Conservation (phyloP, 2,329 filamentous ascomycete genomes). For the Colletotrichum noveboracense region DNA sequence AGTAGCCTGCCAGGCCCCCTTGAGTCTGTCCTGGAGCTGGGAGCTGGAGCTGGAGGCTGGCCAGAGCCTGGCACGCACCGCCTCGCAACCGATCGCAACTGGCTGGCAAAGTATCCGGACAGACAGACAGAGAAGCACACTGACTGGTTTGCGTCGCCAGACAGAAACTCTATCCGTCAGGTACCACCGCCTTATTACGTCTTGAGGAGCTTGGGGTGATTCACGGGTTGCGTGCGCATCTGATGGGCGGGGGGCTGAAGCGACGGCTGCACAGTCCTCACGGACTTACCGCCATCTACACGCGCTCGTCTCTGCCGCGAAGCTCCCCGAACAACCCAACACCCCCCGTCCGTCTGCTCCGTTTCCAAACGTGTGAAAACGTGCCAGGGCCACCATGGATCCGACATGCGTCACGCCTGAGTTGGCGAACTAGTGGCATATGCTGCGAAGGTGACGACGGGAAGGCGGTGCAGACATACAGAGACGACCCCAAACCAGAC, state of each 20-base stretch:
- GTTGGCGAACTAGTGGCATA: background rate
- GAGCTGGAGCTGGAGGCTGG: background rate
- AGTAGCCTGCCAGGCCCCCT: background rate
- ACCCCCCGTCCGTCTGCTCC: background rate
- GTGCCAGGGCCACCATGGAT: background rate
- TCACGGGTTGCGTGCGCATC: background rate
- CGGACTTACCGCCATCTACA: conserved; percentile 3
- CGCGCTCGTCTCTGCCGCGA: background rate
- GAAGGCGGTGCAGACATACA: background rate
- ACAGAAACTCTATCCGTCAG: background rate
- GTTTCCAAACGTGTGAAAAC: background rate
- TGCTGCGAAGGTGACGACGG: background rate
- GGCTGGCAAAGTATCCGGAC: background rate
- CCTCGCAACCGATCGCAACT: background rate
- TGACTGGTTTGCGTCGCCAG: background rate
- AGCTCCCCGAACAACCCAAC: background rate
- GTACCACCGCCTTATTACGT: background rate
- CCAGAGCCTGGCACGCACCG: conserved; percentile 3
- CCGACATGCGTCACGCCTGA: background rate
- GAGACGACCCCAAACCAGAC: background rate
- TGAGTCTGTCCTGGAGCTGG: background rate
- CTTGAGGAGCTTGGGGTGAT: background rate
- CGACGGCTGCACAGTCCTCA: background rate
- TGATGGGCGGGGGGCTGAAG: conserved; percentile 3
- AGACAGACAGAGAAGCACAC: background rate